Percentiles rank a stretch among this genome's conserved stretches.
Conservation (phyloP, 768 basidiomycete species). For the Agaricus bisporus region DNA sequence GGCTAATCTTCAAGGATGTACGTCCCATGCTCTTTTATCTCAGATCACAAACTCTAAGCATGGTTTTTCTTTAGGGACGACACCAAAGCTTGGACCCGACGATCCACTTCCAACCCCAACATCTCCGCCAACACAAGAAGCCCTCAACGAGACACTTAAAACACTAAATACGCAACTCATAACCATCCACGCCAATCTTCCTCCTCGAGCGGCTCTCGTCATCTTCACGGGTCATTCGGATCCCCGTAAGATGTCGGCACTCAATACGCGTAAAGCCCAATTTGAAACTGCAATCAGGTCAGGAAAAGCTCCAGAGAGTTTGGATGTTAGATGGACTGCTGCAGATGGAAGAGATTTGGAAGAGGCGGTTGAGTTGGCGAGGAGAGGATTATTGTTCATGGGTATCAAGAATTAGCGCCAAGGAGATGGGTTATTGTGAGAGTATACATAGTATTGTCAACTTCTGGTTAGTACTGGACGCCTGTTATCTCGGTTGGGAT, state of each 20-base stretch:
- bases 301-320: conserved; percentile 51
- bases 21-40: conserved; percentile 21
- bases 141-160: conserved; percentile 31
- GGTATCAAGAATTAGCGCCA: conserved; percentile 35
- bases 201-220: conserved; percentile 74
- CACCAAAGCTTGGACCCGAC: conserved; percentile 43
- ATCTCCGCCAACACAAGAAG: conserved; percentile 19
- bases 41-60: neutral
- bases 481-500: too few species aligned
- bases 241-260: conserved; percentile 69
- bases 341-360: conserved; percentile 76
- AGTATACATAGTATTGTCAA: neutral
- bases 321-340: conserved; percentile 65
- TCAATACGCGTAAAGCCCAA: conserved; percentile 62
- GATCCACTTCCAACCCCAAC: conserved; percentile 14
- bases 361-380: conserved; percentile 71
- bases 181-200: conserved; percentile 61
- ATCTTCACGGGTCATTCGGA: conserved; percentile 88
- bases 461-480: too few species aligned
- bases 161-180: conserved; percentile 57
- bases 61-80: conserved; percentile 47
- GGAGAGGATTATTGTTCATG: conserved; percentile 80
- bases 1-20: conserved; percentile 80
- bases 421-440: neutral
- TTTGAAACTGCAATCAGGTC: conserved; percentile 64